Evolutionary conservation across 1,284 basidiomycete species (phyloP).

Genomic region (Ganoderma resinaceum): DNA sequence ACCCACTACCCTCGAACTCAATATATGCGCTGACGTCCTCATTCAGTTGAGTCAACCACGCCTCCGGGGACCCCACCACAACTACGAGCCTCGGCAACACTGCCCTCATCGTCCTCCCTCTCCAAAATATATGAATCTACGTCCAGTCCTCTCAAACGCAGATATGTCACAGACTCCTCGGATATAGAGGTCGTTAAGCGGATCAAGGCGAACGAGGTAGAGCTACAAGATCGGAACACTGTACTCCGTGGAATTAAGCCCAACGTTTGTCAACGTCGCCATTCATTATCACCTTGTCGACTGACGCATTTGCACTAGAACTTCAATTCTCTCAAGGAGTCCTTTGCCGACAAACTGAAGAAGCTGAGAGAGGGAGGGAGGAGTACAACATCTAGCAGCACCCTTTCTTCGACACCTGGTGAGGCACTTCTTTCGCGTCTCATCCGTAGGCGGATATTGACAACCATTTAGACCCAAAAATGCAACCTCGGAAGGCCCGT

Average conservation of each 20-base stretch:
- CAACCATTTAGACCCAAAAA: conserved; percentile 52
- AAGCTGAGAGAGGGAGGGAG: conserved; percentile 70
- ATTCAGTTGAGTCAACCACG: conserved; percentile 55
- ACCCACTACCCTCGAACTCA: neutral
- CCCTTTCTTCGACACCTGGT: conserved; percentile 27
- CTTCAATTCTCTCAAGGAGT: conserved; percentile 67
- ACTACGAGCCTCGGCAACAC: conserved; percentile 31
- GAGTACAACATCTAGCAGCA: conserved; percentile 42
- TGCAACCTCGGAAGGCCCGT: conserved; percentile 69
- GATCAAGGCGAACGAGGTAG: conserved; percentile 76
- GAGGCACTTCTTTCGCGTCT: conserved; percentile 19
- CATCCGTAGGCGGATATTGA: neutral
- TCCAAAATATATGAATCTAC: conserved; percentile 45
- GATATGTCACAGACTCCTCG: conserved; percentile 79
- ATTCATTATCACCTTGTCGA: neutral
- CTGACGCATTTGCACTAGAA: conserved; percentile 54
- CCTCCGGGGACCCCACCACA: conserved; percentile 70
- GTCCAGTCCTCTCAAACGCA: conserved; percentile 68
- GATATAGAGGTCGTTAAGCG: conserved; percentile 88
- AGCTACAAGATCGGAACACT: conserved; percentile 77
- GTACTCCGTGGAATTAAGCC: conserved; percentile 79
- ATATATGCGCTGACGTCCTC: neutral
- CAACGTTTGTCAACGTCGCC: conserved; percentile 61
- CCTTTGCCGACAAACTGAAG: conserved; percentile 79
- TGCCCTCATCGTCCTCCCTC: conserved; percentile 48